Evolutionary conservation across 2,329 filamentous ascomycete genomes (phyloP), one percentile per base, ranked within the genome.

Genomic region (Cytospora mali): DNA sequence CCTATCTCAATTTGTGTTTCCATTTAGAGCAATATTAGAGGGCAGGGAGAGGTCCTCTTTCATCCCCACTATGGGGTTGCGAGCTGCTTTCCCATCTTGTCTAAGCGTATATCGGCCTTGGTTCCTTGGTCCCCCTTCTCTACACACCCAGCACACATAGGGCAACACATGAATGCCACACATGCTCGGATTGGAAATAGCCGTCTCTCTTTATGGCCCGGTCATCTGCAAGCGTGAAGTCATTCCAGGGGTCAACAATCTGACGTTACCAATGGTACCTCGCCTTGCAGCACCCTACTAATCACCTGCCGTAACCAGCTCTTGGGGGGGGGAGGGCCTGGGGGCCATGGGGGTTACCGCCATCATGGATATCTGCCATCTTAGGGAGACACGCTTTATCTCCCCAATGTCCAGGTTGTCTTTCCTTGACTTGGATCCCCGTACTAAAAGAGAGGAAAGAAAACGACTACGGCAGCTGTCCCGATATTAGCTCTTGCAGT

Each of bases 51-150:
- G 29, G 13, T 31, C n/a, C 23, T 33, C 52, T 55, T 33, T 29
- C 21, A 29, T 55, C 21, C 11, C 27, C 27, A 21, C 27, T 59
- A 42, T 18, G 50, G 39, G 48, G 39, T 27, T 48, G 46, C 63
- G 63, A 65, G 60, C 59, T 65, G 63, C 28, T 62, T 56, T 56
- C 63, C 63, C 28, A 39, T 48, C 57, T 14, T 33, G 63, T 62
- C 42, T 52, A 62, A 65, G 60, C 59, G 59, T 42, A 42, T 42
- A 42, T 42, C 18, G 39, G 18, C 18, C n/a, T n/a, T n/a, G n/a
- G n/a, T n/a, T n/a, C n/a, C n/a, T 9, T 42, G 39, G 18, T 42
- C 6, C 39, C n/a, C 9, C 10, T 7, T 42, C 39, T 21, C 31
- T 33, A 33, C 31, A 10, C 6, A n/a, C 18, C n/a, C 14, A 6